These are phyloP conservation scores for Cutaneotrichosporon daszewskae DNA, from an alignment of 1,284 basidiomycete species.

Conservation along the genomic window DNA sequence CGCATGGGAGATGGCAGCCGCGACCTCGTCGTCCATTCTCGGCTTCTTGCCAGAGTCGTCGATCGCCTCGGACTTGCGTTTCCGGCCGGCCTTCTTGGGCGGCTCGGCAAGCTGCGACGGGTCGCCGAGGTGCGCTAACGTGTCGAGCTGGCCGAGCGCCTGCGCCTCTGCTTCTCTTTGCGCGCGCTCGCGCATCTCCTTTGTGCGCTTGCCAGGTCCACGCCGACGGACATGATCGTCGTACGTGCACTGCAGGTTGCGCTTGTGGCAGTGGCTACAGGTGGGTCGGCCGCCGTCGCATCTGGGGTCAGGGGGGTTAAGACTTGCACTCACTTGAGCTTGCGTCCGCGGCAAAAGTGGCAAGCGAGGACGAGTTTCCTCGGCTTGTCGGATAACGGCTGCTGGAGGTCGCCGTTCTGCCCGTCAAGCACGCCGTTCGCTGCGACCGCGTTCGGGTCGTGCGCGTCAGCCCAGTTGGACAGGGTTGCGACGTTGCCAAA, in stretches of 20 bases:
- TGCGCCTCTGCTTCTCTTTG: slow-evolving; percentile 34
- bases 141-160: slow-evolving; percentile 16
- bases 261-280: slow-evolving; percentile 34
- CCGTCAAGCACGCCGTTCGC: not conserved
- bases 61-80: slow-evolving; percentile 15
- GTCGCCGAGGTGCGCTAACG: slow-evolving; percentile 11
- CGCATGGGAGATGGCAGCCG: not conserved
- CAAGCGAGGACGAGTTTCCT: slow-evolving; percentile 47
- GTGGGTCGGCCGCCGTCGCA: slow-evolving; percentile 35
- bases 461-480: slow-evolving; percentile 17
- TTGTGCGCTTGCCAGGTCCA: slow-evolving; percentile 49
- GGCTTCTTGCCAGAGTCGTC: slow-evolving; percentile 16
- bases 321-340: slow-evolving; percentile 43
- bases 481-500: slow-evolving; percentile 12
- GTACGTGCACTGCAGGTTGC: slow-evolving; percentile 41
- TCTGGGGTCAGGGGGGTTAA: slow-evolving; percentile 8
- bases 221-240: slow-evolving; percentile 47
- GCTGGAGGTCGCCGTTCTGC: slow-evolving; percentile 6
- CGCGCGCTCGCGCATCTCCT: slow-evolving; percentile 41
- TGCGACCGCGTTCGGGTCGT: not conserved
- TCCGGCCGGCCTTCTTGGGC: slow-evolving; percentile 14
- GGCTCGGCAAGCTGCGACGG: slow-evolving; percentile 7
- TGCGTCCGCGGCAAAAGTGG: slow-evolving; percentile 48
- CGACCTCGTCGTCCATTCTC: slow-evolving; percentile 14
- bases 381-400: slow-evolving; percentile 10